These are phyloP conservation scores for Ambrosiella xylebori DNA, from an alignment of 2,329 filamentous ascomycete species.

Conservation along the genomic window DNA sequence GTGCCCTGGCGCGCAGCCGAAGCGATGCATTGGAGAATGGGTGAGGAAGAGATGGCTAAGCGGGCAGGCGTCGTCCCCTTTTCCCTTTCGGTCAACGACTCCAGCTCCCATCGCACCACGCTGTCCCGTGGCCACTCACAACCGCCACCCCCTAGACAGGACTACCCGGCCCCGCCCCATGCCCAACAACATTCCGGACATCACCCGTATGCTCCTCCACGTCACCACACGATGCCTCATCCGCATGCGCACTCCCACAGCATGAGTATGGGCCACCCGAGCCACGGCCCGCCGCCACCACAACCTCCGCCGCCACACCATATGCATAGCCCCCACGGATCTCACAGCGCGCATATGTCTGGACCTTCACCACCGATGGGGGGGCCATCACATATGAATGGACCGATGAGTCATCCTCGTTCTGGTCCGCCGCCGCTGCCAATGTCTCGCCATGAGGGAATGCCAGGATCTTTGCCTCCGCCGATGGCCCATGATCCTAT, in stretches of 20 bases:
- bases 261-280: constrained; percentile 15
- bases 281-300: constrained; percentile 10
- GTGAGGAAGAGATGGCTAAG: constrained; percentile 82
- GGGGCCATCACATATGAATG: constrained; percentile 22
- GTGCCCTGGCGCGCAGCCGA: constrained; percentile 92
- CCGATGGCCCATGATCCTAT: constrained; percentile 18
- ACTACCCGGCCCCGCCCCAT: constrained; percentile 4
- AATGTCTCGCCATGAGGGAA: constrained; percentile 9
- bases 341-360: constrained; percentile 20
- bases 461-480: constrained; percentile 13
- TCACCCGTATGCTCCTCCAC: constrained; percentile 20
- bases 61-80: constrained; percentile 83
- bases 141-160: constrained; percentile 16
- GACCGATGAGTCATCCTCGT: constrained; percentile 36
- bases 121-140: constrained; percentile 25
- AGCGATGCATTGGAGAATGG: constrained; percentile 96
- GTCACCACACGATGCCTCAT: constrained; percentile 20
- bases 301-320: constrained; percentile 17
- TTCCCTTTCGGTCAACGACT: constrained; percentile 39
- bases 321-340: constrained; percentile 21
- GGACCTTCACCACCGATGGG: background rate
- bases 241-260: constrained; percentile 18
- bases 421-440: constrained; percentile 18
- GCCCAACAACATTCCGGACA: constrained; percentile 2
- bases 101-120: constrained; percentile 21